Evolutionary conservation across 208 protist species (phyloP).

Genomic region (Trypanosoma caninum): DNA sequence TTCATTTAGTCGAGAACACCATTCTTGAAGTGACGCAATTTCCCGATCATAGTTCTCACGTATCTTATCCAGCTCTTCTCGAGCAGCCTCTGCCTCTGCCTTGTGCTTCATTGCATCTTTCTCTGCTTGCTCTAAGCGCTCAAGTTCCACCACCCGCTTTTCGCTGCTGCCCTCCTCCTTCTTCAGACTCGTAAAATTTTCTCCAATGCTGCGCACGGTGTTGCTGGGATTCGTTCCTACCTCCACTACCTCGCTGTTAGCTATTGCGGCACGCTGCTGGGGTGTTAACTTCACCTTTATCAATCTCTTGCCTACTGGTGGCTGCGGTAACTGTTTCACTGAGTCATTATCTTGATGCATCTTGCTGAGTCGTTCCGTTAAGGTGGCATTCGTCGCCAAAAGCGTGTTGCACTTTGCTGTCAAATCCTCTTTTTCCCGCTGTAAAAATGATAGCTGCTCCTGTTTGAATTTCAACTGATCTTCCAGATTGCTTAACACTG

Average conservation of each 20-base stretch:
- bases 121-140: conserved; percentile 6
- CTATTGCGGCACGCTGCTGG: too few species aligned
- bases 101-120: conserved; percentile 6
- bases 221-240: too few species aligned
- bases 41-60: conserved; percentile 33
- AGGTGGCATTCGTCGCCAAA: conserved; percentile 22
- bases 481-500: conserved; percentile 17
- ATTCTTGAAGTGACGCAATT: conserved; percentile 42
- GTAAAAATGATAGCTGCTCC: conserved; percentile 24
- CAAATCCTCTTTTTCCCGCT: conserved; percentile 12
- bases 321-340: neutral
- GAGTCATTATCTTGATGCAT: neutral
- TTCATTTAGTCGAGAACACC: conserved; percentile 39
- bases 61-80: conserved; percentile 27
- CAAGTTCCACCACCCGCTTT: too few species aligned
- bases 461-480: conserved; percentile 24
- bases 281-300: too few species aligned
- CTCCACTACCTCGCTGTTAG: too few species aligned
- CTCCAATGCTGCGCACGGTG: too few species aligned
- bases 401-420: conserved; percentile 19
- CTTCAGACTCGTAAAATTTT: too few species aligned
- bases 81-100: conserved; percentile 24
- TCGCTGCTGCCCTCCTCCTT: neutral
- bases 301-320: too few species aligned
- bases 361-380: neutral